These are phyloP conservation scores for Colletotrichum plurivorum DNA, from an alignment of 2,329 filamentous ascomycete genomes.

Conservation along the genomic window DNA sequence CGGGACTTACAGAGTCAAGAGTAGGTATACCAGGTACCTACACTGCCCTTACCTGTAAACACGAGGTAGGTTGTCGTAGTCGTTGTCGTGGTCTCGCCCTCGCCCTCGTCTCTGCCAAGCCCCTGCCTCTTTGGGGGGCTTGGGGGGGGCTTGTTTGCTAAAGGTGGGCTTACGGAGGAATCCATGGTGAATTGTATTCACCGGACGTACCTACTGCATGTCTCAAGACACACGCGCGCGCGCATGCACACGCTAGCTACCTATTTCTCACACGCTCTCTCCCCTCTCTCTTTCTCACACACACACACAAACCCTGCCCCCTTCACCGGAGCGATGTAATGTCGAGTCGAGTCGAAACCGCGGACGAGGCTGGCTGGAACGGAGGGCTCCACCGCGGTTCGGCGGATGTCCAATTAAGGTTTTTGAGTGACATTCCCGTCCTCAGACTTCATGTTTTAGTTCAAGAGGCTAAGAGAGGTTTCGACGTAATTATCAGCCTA, in stretches of 20 bases:
- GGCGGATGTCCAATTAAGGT: constrained; percentile 40
- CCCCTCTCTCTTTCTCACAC: neutral
- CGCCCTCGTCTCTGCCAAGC: neutral
- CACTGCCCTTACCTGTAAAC: too few species aligned
- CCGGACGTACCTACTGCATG: constrained; percentile 4
- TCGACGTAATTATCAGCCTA: neutral
- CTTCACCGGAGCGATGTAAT: constrained; percentile 2
- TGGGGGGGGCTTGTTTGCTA: neutral
- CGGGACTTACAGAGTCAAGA: neutral
- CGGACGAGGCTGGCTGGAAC: constrained; percentile 3
- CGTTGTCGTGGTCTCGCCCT: neutral
- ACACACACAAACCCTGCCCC: too few species aligned
- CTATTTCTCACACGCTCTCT: neutral
- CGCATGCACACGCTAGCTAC: neutral
- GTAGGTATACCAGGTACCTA: too few species aligned
- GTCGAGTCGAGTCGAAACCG: neutral
- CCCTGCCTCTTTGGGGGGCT: neutral
- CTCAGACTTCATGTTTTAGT: constrained; percentile 25
- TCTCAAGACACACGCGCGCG: neutral
- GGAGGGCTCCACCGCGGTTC: constrained; percentile 22
- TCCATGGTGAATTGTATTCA: neutral
- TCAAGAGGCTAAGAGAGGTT: constrained; percentile 1
- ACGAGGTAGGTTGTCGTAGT: too few species aligned
- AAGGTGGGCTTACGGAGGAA: neutral
- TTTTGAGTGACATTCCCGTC: constrained; percentile 36